These are phyloP conservation scores for Phytophthora pini DNA, from an alignment of 352 stramenopile species.

Conservation along the genomic window DNA sequence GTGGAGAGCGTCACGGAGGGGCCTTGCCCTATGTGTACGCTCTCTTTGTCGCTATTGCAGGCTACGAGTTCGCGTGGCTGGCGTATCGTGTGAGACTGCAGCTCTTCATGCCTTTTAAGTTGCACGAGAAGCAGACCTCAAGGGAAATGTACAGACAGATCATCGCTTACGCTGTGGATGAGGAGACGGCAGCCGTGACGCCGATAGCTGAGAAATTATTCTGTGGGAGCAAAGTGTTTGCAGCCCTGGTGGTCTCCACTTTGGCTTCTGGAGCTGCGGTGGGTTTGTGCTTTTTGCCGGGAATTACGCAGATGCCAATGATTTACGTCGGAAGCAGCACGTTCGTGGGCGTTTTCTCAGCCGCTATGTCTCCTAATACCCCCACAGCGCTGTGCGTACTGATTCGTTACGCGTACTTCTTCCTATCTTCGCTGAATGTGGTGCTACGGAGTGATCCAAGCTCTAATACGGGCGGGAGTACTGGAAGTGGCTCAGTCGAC, in stretches of 20 bases:
- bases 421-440: constrained; percentile 57
- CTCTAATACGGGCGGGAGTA: constrained; percentile 1
- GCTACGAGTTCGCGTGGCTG: constrained; percentile 69
- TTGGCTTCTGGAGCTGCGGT: constrained; percentile 17
- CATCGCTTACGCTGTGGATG: constrained; percentile 69
- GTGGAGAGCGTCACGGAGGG: constrained; percentile 20
- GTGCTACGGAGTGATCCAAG: constrained; percentile 36
- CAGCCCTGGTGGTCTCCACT: constrained; percentile 23
- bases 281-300: constrained; percentile 32
- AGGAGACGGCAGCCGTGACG: constrained; percentile 61
- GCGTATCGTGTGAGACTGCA: constrained; percentile 60
- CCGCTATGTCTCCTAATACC: constrained; percentile 51
- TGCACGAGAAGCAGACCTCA: constrained; percentile 74
- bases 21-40: constrained; percentile 61
- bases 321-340: constrained; percentile 48
- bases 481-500: constrained; percentile 13
- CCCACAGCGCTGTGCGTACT: constrained; percentile 53
- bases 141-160: constrained; percentile 75
- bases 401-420: constrained; percentile 59
- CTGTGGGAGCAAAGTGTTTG: constrained; percentile 37
- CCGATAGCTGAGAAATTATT: constrained; percentile 50
- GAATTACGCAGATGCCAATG: constrained; percentile 39
- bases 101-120: constrained; percentile 69
- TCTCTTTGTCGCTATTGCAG: constrained; percentile 48
- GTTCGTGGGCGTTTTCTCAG: constrained; percentile 47